phyloP scores from a whole-genome alignment of 805 yeast genomes.

The Wickerhamomyces sydowiorum region DNA sequence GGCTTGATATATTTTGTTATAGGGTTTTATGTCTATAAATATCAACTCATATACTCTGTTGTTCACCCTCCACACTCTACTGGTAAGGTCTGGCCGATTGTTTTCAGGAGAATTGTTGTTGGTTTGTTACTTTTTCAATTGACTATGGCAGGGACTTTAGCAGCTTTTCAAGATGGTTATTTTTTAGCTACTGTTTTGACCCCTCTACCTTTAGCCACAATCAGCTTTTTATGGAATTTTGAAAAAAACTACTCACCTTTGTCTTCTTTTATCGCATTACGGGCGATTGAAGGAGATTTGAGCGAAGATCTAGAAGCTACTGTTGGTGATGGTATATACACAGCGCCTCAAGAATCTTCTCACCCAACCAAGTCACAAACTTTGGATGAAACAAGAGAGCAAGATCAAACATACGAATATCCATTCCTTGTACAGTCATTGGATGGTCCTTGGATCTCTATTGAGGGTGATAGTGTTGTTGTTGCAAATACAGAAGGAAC shows the following conservation, averaged over 20 bases:
- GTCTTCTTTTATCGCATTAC: slow-evolving; percentile 77
- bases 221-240: slow-evolving; percentile 70
- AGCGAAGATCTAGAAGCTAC: slow-evolving; percentile 15
- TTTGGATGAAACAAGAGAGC: slow-evolving; percentile 73
- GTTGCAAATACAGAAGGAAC: slow-evolving; percentile 41
- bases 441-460: slow-evolving; percentile 82
- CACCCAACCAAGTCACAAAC: slow-evolving; percentile 38
- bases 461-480: slow-evolving; percentile 51
- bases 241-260: slow-evolving; percentile 78
- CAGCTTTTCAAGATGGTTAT: slow-evolving; percentile 73
- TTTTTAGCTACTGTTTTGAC: slow-evolving; percentile 61
- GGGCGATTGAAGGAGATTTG: slow-evolving; percentile 57
- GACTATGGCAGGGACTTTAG: slow-evolving; percentile 89
- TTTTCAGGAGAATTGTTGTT: slow-evolving; percentile 73
- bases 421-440: slow-evolving; percentile 64
- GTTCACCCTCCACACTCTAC: slow-evolving; percentile 96
- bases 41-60: slow-evolving; percentile 83
- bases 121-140: slow-evolving; percentile 83
- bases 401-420: slow-evolving; percentile 66
- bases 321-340: slow-evolving; percentile 19
- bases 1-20: slow-evolving; percentile 79
- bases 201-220: slow-evolving; percentile 71
- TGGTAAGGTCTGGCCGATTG: slow-evolving; percentile 92
- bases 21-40: slow-evolving; percentile 87
- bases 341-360: slow-evolving; percentile 1